A percentile compares a stretch with the other conserved stretches of the same genome.
Conservation (phyloP, 441 rosid genomes). For the Breynia disticha region DNA sequence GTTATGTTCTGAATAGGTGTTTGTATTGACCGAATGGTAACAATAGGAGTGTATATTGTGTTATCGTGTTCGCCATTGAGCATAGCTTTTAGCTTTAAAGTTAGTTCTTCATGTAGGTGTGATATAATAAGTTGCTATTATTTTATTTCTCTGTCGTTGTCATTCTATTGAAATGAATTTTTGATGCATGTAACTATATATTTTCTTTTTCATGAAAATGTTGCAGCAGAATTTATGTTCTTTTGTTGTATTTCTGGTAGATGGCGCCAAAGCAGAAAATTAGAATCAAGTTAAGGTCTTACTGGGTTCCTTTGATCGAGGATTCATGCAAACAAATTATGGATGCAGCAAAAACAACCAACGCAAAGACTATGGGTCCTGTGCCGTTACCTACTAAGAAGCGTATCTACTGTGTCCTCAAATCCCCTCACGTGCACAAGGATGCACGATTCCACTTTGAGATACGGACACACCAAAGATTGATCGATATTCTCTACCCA, state of each 20-base stretch:
- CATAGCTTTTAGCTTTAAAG: no score
- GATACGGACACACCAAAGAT: conserved; percentile 90
- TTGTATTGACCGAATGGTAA: no score
- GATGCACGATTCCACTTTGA: conserved; percentile 97
- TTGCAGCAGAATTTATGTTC: not conserved
- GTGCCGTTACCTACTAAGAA: conserved; percentile 95
- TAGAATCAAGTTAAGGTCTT: conserved; percentile 90
- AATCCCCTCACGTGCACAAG: conserved; percentile 96
- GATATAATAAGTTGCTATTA: no score
- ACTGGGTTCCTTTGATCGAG: conserved; percentile 85
- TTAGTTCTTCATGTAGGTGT: no score
- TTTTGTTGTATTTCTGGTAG: conserved; percentile 24
- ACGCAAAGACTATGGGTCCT: conserved; percentile 93
- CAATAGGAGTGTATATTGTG: no score
- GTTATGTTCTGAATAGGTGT: no score
- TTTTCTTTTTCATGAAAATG: not conserved
- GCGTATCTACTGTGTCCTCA: conserved; percentile 83
- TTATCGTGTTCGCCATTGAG: no score
- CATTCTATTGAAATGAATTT: no score
- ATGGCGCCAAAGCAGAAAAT: conserved; percentile 96
- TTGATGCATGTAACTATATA: no score
- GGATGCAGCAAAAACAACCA: conserved; percentile 77
- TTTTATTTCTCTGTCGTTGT: no score
- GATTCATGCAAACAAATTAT: conserved; percentile 96
- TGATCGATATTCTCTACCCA: conserved; percentile 85